Evolutionary conservation across 2,329 filamentous ascomycete genomes (phyloP), one percentile per base, ranked within the genome.

Genomic region (Sphaceloma murrayae): DNA sequence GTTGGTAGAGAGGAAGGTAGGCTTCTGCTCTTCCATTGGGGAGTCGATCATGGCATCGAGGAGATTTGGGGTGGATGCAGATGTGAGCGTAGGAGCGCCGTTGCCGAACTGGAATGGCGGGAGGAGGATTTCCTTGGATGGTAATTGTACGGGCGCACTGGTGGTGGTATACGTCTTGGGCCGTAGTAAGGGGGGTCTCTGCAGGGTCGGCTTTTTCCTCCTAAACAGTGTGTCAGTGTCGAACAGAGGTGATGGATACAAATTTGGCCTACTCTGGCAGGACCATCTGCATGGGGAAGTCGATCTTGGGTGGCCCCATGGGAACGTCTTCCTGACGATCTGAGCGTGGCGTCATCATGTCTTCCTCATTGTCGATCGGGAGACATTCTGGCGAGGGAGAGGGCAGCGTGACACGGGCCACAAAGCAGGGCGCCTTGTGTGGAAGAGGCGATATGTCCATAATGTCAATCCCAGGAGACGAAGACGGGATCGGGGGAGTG

Each of bases 361-460:
- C 42, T 8, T 68, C 64, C 30, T 68, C 64, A 52, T 56, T 49
- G 39, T 70, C 70, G 45, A 64, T 62, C 5, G 66, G 61, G 3
- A 67, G 72, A 21, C 61, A 55, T 32, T 74, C 72, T 6, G 82
- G 82, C 1, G 81, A 82, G 1, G 86, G 85, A 21, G 85, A 88
- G 21, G 77, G 74, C 44, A 85, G 64, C 52, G 82, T 78, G 50
- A 84, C 69, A 53, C 82, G 73, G 21, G 71, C 62, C 34, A 68
- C 58, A 51, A 72, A 67, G 62, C 64, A 72, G 9, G 82, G 74
- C 21, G 74, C 69, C 69, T 94, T 95, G 69, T 94, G 86, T 48
- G 87, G 88, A 30, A 96, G 67, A 29, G 91, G 89, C 33, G 89
- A 95, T 62, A 95, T 80, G 58, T 96, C 88, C 86, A 96, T 94